These are phyloP conservation scores for Elsinoe necatrix DNA, from an alignment of 2,329 filamentous ascomycete genomes.

Conservation along the genomic window DNA sequence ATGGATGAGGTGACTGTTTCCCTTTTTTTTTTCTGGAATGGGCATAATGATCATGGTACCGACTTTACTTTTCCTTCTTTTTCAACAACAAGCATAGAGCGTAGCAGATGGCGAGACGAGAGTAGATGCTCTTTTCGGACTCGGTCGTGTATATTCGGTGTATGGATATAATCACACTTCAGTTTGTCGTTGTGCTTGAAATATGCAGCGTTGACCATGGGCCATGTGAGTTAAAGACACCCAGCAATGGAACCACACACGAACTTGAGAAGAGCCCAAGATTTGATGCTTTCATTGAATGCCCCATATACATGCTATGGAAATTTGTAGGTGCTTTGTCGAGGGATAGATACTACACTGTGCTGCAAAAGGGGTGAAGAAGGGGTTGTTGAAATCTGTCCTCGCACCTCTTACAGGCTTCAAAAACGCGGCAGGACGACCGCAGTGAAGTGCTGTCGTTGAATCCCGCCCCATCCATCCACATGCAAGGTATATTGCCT, in stretches of 20 bases:
- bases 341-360: neutral
- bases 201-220: too few relatives aligned
- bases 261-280: neutral
- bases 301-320: neutral
- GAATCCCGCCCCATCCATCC: neutral
- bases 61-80: slow-evolving; percentile 12
- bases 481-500: too few relatives aligned
- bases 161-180: slow-evolving; percentile 10
- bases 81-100: neutral
- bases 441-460: neutral
- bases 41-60: slow-evolving; percentile 7
- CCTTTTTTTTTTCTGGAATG: neutral
- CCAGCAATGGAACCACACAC: too few relatives aligned
- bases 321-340: neutral
- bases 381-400: neutral
- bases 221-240: too few relatives aligned
- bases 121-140: neutral
- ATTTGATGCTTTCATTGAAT: neutral
- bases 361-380: neutral
- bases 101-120: neutral
- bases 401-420: neutral
- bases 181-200: neutral
- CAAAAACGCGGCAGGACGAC: neutral
- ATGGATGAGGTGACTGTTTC: too few relatives aligned
- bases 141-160: slow-evolving; percentile 11